Evolutionary conservation across 306 rosid species (phyloP).

Genomic region (Spatholobus suberectus): DNA sequence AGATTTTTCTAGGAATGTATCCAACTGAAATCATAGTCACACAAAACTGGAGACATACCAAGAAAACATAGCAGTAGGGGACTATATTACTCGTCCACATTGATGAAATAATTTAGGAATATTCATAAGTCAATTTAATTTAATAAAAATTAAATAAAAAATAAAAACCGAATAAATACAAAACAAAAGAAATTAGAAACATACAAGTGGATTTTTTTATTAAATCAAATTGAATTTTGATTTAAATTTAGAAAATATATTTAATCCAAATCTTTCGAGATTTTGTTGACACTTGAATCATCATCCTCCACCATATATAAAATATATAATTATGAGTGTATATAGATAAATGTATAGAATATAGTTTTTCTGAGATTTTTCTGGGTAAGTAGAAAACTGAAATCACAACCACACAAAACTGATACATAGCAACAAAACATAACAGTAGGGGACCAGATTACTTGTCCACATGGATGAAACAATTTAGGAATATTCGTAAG

Average conservation of each 20-base stretch:
- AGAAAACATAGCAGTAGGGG: neutral
- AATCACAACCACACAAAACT: neutral
- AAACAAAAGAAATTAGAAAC: neutral
- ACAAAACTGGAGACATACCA: neutral
- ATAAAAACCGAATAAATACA: neutral
- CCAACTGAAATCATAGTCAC: neutral
- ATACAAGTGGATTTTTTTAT: neutral
- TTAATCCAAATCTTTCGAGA: neutral
- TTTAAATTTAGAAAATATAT: neutral
- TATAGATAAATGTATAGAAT: neutral
- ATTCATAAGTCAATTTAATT: neutral
- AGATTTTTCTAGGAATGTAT: neutral
- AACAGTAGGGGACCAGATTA: neutral
- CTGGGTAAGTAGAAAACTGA: neutral
- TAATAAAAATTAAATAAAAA: neutral
- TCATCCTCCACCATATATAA: neutral
- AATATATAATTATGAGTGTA: neutral
- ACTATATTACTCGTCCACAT: neutral
- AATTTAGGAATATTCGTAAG: neutral
- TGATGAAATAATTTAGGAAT: neutral
- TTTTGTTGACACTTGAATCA: neutral
- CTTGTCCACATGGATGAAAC: no score
- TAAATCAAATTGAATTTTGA: neutral
- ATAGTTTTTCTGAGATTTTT: neutral
- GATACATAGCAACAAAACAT: neutral